A percentile compares a stretch with the other conserved stretches of the same genome.
phyloP scores from a whole-genome alignment of 371 early-diverging fungal species.

The Mucor piriformis region DNA sequence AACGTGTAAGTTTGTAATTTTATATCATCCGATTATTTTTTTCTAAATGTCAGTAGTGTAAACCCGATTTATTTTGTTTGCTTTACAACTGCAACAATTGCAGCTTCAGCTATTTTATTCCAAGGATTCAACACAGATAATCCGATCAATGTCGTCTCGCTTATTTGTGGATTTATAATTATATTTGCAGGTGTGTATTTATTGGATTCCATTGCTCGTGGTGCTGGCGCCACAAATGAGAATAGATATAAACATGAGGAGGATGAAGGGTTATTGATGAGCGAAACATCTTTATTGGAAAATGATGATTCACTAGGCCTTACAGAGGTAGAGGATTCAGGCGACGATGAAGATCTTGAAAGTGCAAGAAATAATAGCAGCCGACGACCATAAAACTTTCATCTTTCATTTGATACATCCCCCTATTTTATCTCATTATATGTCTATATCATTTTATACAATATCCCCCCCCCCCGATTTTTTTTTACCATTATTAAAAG shows the following conservation, averaged over 20 bases:
- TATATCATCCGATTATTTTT: background rate
- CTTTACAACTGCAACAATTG: conserved; percentile 91
- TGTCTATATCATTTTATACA: too few relatives aligned
- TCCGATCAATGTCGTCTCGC: conserved; percentile 75
- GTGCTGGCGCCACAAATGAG: conserved; percentile 20
- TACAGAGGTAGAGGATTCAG: conserved; percentile 29
- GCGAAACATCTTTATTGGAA: conserved; percentile 48
- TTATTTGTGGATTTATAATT: conserved; percentile 88
- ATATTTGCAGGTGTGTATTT: conserved; percentile 91
- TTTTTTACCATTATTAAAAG: too few relatives aligned
- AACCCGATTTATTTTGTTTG: conserved; percentile 93
- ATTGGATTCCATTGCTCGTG: conserved; percentile 51
- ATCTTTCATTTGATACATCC: too few relatives aligned
- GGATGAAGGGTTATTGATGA: conserved; percentile 31
- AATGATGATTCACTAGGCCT: conserved; percentile 58
- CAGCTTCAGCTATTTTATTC: conserved; percentile 85
- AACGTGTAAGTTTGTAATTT: conserved; percentile 62
- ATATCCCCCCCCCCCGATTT: too few relatives aligned
- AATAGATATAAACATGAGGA: conserved; percentile 16
- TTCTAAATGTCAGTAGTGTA: conserved; percentile 46
- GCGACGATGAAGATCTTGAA: too few relatives aligned
- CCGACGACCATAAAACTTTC: too few relatives aligned
- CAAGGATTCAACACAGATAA: conserved; percentile 84
- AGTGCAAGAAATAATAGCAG: too few relatives aligned
- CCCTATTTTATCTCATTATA: too few relatives aligned